phyloP scores from a whole-genome alignment of 1,284 basidiomycete genomes.

The Cryptococcus sp. region DNA sequence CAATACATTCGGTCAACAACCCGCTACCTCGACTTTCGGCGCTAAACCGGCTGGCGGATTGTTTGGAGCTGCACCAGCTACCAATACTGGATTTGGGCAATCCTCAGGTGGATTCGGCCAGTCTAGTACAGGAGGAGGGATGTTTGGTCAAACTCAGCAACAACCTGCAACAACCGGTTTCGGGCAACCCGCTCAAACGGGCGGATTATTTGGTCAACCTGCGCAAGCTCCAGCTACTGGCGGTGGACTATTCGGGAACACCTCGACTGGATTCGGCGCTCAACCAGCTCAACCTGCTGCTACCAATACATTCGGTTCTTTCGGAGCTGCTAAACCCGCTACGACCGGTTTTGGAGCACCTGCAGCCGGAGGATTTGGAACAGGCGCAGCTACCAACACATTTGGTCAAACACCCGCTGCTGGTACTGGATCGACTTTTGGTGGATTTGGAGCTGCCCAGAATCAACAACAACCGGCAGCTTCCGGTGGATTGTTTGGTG shows the following conservation, averaged over 20 bases:
- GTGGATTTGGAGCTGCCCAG: conserved; percentile 49
- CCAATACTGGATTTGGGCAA: not conserved
- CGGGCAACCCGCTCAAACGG: conserved; percentile 28
- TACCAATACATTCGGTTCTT: conserved; percentile 48
- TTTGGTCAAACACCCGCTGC: conserved; percentile 26
- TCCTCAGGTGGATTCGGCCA: conserved; percentile 45
- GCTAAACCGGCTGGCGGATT: conserved; percentile 38
- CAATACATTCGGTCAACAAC: conserved; percentile 39
- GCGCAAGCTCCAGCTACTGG: conserved; percentile 7
- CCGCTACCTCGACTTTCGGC: conserved; percentile 40
- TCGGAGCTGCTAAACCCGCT: conserved; percentile 44
- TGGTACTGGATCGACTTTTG: conserved; percentile 16
- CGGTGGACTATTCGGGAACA: conserved; percentile 50
- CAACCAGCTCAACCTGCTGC: conserved; percentile 25
- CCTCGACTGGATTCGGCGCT: conserved; percentile 22
- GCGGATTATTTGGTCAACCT: conserved; percentile 47
- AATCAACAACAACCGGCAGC: conserved; percentile 27
- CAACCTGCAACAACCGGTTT: conserved; percentile 27
- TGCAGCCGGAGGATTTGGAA: conserved; percentile 41
- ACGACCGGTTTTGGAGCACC: conserved; percentile 24
- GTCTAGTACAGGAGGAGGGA: conserved; percentile 12
- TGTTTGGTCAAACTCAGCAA: conserved; percentile 52
- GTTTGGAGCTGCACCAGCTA: conserved; percentile 25
- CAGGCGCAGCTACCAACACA: conserved; percentile 37
- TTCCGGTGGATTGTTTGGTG: conserved; percentile 44